Evolutionary conservation across 768 basidiomycete genomes (phyloP).

Genomic region (Collybia mongolica): DNA sequence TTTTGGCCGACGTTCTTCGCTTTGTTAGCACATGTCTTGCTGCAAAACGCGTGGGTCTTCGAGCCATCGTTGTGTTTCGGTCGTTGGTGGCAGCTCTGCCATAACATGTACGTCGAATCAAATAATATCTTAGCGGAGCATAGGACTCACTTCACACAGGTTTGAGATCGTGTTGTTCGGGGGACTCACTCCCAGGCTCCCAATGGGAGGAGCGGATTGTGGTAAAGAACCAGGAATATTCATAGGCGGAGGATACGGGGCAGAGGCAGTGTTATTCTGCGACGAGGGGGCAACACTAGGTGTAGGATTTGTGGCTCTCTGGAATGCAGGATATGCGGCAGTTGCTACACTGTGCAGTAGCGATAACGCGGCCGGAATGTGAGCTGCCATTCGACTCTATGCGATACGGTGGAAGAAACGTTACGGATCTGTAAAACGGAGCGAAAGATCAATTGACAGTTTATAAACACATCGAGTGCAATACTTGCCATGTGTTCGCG

Average conservation of each 20-base stretch:
- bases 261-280: slow-evolving; percentile 14
- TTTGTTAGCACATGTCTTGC: slow-evolving; percentile 58
- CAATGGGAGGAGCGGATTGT: slow-evolving; percentile 19
- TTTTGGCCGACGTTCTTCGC: slow-evolving; percentile 24
- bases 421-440: slow-evolving; percentile 1
- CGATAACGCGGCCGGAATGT: slow-evolving; percentile 45
- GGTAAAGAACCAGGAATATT: slow-evolving; percentile 25
- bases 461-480: slow-evolving; percentile 27
- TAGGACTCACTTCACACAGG: slow-evolving; percentile 50
- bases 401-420: slow-evolving; percentile 12
- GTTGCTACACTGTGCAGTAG: slow-evolving; percentile 35
- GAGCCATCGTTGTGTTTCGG: slow-evolving; percentile 57
- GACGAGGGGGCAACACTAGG: slow-evolving; percentile 19
- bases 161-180: slow-evolving; percentile 26
- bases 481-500: slow-evolving; percentile 20
- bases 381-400: slow-evolving; percentile 34
- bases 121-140: slow-evolving; percentile 13
- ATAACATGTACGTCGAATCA: slow-evolving; percentile 6
- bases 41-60: slow-evolving; percentile 57
- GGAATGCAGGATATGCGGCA: slow-evolving; percentile 23
- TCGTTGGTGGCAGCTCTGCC: slow-evolving; percentile 51
- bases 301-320: slow-evolving; percentile 26
- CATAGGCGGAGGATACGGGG: slow-evolving; percentile 29
- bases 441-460: slow-evolving; percentile 9
- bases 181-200: slow-evolving; percentile 20